These are phyloP conservation scores for Cyberlindnera mycetangii DNA, from an alignment of 805 yeast genomes.

Conservation along the genomic window DNA sequence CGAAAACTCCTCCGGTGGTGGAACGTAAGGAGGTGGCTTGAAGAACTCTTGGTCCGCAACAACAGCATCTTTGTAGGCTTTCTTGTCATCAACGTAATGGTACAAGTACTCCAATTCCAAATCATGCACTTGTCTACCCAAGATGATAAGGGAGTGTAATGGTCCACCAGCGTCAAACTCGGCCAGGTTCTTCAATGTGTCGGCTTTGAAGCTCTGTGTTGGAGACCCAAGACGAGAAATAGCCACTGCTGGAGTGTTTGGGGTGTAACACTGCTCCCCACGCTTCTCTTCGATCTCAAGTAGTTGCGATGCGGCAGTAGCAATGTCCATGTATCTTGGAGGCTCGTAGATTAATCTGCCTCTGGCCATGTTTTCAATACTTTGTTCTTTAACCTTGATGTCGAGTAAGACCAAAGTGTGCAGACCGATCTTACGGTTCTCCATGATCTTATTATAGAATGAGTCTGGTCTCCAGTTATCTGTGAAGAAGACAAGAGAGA, in stretches of 20 bases:
- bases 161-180: slow-evolving; percentile 93
- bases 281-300: slow-evolving; percentile 83
- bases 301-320: slow-evolving; percentile 84
- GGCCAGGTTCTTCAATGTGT: slow-evolving; percentile 71
- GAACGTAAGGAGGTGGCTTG: slow-evolving; percentile 69
- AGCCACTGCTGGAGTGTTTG: slow-evolving; percentile 90
- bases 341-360: slow-evolving; percentile 93
- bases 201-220: slow-evolving; percentile 78
- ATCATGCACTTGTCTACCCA: slow-evolving; percentile 94
- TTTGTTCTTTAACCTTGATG: slow-evolving; percentile 95
- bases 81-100: slow-evolving; percentile 67
- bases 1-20: slow-evolving; percentile 39
- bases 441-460: slow-evolving; percentile 84
- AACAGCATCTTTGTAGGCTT: slow-evolving; percentile 42
- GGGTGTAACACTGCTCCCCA: slow-evolving; percentile 74
- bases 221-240: slow-evolving; percentile 91
- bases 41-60: slow-evolving; percentile 61
- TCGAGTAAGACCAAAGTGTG: slow-evolving; percentile 88
- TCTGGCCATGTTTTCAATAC: slow-evolving; percentile 88
- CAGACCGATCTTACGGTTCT: slow-evolving; percentile 84
- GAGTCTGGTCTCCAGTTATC: slow-evolving; percentile 96
- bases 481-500: slow-evolving; percentile 93
- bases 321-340: slow-evolving; percentile 92
- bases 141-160: slow-evolving; percentile 82
- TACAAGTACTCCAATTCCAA: slow-evolving; percentile 82